phyloP scores from a whole-genome alignment of 306 rosid species.

The Glycine tomentella region DNA sequence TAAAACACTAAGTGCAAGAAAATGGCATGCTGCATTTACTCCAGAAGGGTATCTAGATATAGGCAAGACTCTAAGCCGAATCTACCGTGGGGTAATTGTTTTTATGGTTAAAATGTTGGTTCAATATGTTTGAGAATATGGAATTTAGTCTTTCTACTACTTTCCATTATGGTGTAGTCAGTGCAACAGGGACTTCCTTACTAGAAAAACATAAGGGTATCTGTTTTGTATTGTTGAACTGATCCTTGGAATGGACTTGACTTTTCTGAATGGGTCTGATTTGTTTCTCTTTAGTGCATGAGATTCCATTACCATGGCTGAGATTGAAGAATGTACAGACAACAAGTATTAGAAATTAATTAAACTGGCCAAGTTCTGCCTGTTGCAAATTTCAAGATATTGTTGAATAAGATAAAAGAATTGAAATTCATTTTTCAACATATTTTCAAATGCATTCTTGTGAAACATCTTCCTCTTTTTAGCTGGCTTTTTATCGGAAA shows the following conservation, averaged over 20 bases:
- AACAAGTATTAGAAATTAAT: neutral
- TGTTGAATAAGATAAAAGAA: neutral
- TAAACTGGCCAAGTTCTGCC: neutral
- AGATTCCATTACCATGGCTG: slow-evolving; percentile 18
- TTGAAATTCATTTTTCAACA: neutral
- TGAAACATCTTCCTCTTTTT: neutral
- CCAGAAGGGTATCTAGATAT: slow-evolving; percentile 88
- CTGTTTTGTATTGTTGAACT: slow-evolving; percentile 32
- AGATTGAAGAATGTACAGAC: neutral
- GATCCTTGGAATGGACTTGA: neutral
- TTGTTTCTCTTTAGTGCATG: neutral
- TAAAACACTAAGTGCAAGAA: slow-evolving; percentile 85
- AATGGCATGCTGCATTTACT: slow-evolving; percentile 91
- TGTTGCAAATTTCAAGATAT: neutral
- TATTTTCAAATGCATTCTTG: slow-evolving; percentile 1
- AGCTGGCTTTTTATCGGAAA: neutral
- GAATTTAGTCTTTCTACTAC: slow-evolving; percentile 29
- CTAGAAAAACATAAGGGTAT: slow-evolving; percentile 29
- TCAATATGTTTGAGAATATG: slow-evolving; percentile 36
- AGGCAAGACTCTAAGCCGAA: slow-evolving; percentile 82
- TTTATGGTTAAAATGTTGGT: slow-evolving; percentile 43
- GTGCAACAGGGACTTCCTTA: slow-evolving; percentile 23
- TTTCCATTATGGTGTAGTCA: neutral
- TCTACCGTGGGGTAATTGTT: slow-evolving; percentile 84
- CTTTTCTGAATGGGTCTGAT: neutral